phyloP scores from a whole-genome alignment of 805 yeast genomes.

The Clavispora phyllophila region DNA sequence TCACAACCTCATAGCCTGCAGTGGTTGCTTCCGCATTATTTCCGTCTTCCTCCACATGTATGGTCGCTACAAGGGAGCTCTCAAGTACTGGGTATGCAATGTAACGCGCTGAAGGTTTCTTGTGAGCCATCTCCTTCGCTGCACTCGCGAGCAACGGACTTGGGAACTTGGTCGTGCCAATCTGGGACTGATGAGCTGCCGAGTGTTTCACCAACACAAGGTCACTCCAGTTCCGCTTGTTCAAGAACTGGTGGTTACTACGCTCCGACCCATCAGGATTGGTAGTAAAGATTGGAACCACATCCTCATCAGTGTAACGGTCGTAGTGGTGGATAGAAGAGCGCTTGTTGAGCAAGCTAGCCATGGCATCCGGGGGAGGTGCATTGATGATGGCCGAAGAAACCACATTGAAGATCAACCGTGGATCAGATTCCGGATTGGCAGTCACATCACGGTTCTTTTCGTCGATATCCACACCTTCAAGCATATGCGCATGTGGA shows the following conservation, averaged over 20 bases:
- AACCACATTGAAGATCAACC: conserved; percentile 76
- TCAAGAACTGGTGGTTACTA: conserved; percentile 50
- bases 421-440: conserved; percentile 63
- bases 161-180: conserved; percentile 31
- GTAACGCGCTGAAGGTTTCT: conserved; percentile 21
- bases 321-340: conserved; percentile 66
- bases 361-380: conserved; percentile 90
- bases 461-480: conserved; percentile 23
- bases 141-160: conserved; percentile 30
- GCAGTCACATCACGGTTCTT: conserved; percentile 37
- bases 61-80: conserved; percentile 59
- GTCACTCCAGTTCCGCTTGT: conserved; percentile 70
- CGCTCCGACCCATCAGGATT: conserved; percentile 53
- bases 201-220: conserved; percentile 48
- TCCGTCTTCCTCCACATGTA: conserved; percentile 68
- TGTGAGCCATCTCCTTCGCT: conserved; percentile 5
- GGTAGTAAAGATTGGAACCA: conserved; percentile 61
- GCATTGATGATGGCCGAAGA: conserved; percentile 89
- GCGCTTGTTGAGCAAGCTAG: conserved; percentile 62
- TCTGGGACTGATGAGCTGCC: conserved; percentile 15
- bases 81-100: conserved; percentile 51
- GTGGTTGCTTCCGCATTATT: conserved; percentile 46
- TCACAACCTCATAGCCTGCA: conserved; percentile 59
- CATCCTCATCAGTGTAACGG: conserved; percentile 66
- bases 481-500: conserved; percentile 30